Evolutionary conservation across 768 basidiomycete species (phyloP).

Genomic region (Rhodotorula kratochvilovae): DNA sequence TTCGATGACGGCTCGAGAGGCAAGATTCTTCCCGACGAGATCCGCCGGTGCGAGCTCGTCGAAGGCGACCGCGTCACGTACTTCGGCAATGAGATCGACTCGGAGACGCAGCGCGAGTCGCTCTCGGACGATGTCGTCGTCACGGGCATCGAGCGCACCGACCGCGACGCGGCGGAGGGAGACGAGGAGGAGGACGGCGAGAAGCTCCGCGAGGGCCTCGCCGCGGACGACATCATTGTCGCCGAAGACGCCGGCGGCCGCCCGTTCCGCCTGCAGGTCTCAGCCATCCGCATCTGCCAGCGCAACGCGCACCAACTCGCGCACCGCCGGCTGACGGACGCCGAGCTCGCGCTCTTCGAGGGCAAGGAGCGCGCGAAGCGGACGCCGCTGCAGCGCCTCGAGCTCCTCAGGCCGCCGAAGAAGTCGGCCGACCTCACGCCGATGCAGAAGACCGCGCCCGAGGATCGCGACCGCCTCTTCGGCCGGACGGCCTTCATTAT

Average conservation of each 20-base stretch:
- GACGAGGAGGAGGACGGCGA: background rate
- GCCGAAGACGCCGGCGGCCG: slow-evolving; percentile 45
- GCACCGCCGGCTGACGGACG: slow-evolving; percentile 31
- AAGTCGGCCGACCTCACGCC: background rate
- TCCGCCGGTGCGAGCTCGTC: slow-evolving; percentile 60
- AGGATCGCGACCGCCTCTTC: background rate
- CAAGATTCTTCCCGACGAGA: slow-evolving; percentile 55
- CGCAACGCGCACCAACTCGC: slow-evolving; percentile 15
- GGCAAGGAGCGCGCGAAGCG: background rate
- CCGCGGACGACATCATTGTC: slow-evolving; percentile 52
- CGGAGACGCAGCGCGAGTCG: slow-evolving; percentile 39
- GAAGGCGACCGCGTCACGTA: slow-evolving; percentile 43
- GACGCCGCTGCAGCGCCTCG: background rate
- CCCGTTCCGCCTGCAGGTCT: slow-evolving; percentile 10
- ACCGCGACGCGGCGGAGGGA: background rate
- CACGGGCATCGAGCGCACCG: slow-evolving; percentile 47
- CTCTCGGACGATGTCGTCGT: slow-evolving; percentile 48
- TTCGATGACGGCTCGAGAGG: slow-evolving; percentile 64
- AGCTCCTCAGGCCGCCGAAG: background rate
- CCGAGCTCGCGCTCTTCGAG: slow-evolving; percentile 18
- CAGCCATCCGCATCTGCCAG: slow-evolving; percentile 6
- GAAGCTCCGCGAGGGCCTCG: slow-evolving; percentile 47
- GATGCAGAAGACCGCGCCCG: background rate
- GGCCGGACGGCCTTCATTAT: slow-evolving; percentile 18
- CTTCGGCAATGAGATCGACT: slow-evolving; percentile 45